These are phyloP conservation scores for Apophysomyces trapeziformis DNA, from an alignment of 371 early-diverging fungal genomes.

Conservation along the genomic window DNA sequence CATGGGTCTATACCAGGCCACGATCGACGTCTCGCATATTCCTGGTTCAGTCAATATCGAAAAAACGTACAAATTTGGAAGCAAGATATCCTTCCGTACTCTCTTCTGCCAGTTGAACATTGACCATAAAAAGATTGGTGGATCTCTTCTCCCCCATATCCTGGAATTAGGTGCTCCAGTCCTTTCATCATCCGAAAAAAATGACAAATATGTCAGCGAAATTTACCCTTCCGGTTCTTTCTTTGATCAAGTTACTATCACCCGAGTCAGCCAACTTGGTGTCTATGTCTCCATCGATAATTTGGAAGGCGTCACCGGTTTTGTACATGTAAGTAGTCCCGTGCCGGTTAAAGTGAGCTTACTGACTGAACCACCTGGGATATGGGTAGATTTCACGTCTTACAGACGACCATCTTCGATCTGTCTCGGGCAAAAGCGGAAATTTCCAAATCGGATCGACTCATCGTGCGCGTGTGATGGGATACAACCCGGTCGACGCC, in stretches of 20 bases:
- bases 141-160: conserved; percentile 60
- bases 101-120: conserved; percentile 64
- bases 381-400: conserved; percentile 65
- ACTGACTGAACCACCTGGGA: background rate
- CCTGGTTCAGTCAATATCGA: conserved; percentile 47
- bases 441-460: conserved; percentile 65
- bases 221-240: conserved; percentile 63
- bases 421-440: conserved; percentile 54
- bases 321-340: conserved; percentile 55
- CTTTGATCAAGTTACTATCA: conserved; percentile 59
- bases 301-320: conserved; percentile 55
- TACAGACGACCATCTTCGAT: conserved; percentile 65
- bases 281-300: conserved; percentile 59
- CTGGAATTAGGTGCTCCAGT: conserved; percentile 40
- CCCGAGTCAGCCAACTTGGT: conserved; percentile 59
- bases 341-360: background rate
- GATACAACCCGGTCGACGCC: conserved; percentile 78
- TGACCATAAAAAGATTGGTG: conserved; percentile 50
- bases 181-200: conserved; percentile 19
- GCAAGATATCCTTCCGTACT: conserved; percentile 63
- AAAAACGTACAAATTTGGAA: conserved; percentile 55
- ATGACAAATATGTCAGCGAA: conserved; percentile 30
- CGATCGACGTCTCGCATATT: conserved; percentile 62
- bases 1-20: conserved; percentile 71
- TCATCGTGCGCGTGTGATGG: conserved; percentile 81